Evolutionary conservation across 345 rosid species (phyloP).

Genomic region (Bruguiera gymnorhiza): DNA sequence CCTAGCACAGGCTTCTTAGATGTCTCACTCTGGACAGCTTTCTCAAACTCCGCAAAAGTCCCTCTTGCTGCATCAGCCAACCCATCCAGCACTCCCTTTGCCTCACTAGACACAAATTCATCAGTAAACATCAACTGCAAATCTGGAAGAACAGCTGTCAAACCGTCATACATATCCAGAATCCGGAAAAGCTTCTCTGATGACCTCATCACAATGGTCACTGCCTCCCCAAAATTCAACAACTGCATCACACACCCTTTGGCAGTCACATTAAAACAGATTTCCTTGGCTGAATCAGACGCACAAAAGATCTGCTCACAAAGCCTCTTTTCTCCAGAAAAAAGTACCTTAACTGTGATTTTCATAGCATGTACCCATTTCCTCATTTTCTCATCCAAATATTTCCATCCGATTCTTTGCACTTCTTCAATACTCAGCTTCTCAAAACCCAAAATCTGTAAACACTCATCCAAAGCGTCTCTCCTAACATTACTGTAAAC

Average conservation of each 20-base stretch:
- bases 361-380: constrained; percentile 90
- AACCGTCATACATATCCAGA: constrained; percentile 86
- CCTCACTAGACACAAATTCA: constrained; percentile 54
- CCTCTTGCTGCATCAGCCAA: constrained; percentile 78
- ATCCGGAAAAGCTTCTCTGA: constrained; percentile 94
- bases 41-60: constrained; percentile 88
- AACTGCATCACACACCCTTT: constrained; percentile 84
- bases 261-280: constrained; percentile 81
- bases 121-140: constrained; percentile 64
- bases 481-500: constrained; percentile 73
- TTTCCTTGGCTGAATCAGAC: constrained; percentile 55
- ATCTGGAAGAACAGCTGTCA: constrained; percentile 52
- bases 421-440: constrained; percentile 93
- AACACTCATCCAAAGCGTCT: constrained; percentile 80
- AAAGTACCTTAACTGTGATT: constrained; percentile 61
- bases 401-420: constrained; percentile 83
- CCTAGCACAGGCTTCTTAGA: constrained; percentile 72
- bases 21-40: constrained; percentile 64
- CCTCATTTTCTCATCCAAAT: constrained; percentile 98
- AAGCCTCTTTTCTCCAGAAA: constrained; percentile 72
- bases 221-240: constrained; percentile 92
- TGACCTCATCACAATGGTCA: constrained; percentile 71
- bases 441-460: constrained; percentile 76
- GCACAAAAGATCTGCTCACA: constrained; percentile 71
- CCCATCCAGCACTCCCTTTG: constrained; percentile 56